Percentiles rank a stretch among this genome's conserved stretches.
phyloP scores from a whole-genome alignment of 1,284 basidiomycete genomes.

The Lentinula novae-zelandiae region DNA sequence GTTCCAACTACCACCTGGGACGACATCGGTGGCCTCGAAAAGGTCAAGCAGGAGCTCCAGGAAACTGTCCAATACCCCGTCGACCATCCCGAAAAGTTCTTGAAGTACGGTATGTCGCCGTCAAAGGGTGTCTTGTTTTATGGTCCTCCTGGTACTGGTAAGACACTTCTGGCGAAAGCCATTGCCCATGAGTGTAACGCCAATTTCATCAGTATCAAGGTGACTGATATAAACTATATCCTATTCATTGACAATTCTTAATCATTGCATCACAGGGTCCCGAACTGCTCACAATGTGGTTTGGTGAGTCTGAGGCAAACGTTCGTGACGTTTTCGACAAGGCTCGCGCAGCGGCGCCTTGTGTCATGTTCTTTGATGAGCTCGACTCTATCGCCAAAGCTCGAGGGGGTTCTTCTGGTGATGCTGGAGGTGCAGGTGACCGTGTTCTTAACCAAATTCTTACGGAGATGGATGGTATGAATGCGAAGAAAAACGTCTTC shows the following conservation, averaged over 20 bases:
- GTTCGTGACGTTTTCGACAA: constrained; percentile 99
- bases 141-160: constrained; percentile 96
- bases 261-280: constrained; percentile 60
- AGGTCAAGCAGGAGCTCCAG: constrained; percentile 98
- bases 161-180: constrained; percentile 92
- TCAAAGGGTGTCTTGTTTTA: constrained; percentile 99
- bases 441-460: constrained; percentile 97
- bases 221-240: constrained; percentile 23
- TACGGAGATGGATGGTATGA: constrained; percentile 99
- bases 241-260: constrained; percentile 17
- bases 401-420: constrained; percentile 82
- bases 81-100: constrained; percentile 99
- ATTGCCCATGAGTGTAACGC: constrained; percentile 99
- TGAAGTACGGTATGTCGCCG: constrained; percentile 99
- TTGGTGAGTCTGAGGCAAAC: constrained; percentile 99
- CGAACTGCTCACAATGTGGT: constrained; percentile 99
- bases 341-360: constrained; percentile 96
- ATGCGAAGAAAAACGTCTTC: constrained; percentile 99
- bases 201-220: constrained; percentile 97
- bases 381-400: constrained; percentile 98
- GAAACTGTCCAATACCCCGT: constrained; percentile 99
- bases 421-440: constrained; percentile 94
- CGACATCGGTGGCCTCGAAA: constrained; percentile 98
- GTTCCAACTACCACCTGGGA: constrained; percentile 89
- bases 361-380: constrained; percentile 99